These are phyloP conservation scores for Solanum pinnatisectum DNA, from an alignment of 257 asterid species.

Conservation along the genomic window DNA sequence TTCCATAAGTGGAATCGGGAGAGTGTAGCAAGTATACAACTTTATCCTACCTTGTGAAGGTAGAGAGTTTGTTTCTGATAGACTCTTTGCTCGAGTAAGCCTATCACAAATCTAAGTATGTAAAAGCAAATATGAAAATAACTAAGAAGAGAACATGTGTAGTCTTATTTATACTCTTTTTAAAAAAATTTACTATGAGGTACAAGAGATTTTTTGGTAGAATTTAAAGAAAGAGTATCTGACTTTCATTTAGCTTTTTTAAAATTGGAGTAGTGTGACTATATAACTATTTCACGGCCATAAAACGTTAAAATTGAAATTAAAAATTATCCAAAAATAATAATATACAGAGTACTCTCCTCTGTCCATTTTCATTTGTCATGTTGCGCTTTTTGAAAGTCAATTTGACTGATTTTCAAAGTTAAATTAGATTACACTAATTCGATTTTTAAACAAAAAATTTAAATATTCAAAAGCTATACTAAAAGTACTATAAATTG, in stretches of 20 bases:
- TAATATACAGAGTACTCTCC: neutral
- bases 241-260: neutral
- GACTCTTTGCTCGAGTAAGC: neutral
- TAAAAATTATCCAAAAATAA: neutral
- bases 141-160: neutral
- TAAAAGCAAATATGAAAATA: neutral
- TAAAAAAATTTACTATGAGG: accelerated
- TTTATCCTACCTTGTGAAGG: neutral
- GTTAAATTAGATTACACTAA: too few relatives aligned
- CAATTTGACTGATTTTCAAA: too few relatives aligned
- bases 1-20: neutral
- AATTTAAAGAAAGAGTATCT: neutral
- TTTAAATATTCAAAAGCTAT: too few relatives aligned
- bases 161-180: neutral
- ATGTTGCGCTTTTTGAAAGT: too few relatives aligned
- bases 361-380: too few relatives aligned
- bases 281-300: neutral
- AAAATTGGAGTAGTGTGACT: too few relatives aligned
- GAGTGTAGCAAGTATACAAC: neutral
- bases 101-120: neutral
- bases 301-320: neutral
- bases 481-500: too few relatives aligned
- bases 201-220: neutral
- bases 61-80: neutral
- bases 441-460: too few relatives aligned